Base-by-base conservation (phyloP, 1,284 basidiomycete species). In the Grifola frondosa region DNA sequence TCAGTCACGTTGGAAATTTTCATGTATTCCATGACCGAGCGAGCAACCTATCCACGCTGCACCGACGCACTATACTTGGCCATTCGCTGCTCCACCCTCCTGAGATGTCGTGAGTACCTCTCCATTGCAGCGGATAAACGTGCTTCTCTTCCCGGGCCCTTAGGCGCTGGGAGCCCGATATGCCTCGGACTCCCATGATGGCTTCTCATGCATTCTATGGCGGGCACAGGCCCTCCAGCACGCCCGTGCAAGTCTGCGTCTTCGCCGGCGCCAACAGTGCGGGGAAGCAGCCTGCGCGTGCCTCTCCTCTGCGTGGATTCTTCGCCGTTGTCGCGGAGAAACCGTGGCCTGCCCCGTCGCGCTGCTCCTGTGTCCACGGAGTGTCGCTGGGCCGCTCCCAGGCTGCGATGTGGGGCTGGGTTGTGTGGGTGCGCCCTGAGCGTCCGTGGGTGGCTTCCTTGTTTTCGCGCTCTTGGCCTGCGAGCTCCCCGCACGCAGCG, bases 111-210 rank as follows among this genome's bases (percentile, higher is more conserved):
- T 44, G 42, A 30, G 36, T 39, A 37, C 36, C 42, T 39, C 23
- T 38, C 42, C 23, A 30, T 40, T 30, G 25, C 42, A 44, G 49
- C 45, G 49, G 42, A 42, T 37, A 45, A 42, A 48, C 34, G 33
- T 39, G 31, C 41, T 29, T 35, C 41, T 44, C 41, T 28, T 29
- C 35, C 36, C 35, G 35, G 38, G 36, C 42, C 32, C 30, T 6
- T 39, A 47, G 40, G 48, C 51, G 46, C 48, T 50, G 51, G 19
- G 48, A 53, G 51, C 51, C 51, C 51, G 51, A 49, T 34, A 33
- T 20, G 13, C 26, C 12, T 49, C 51, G 51, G 51, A 40, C 48
- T 53, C 51, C 51, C 51, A 53, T 45, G 48, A 15, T 11, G 35
- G 13, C 20, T 7, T 6, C 35, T 15, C 6, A 11, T 26, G 23